Evolutionary conservation across 257 asterid genomes (phyloP).

Genomic region (Salvia hispanica): DNA sequence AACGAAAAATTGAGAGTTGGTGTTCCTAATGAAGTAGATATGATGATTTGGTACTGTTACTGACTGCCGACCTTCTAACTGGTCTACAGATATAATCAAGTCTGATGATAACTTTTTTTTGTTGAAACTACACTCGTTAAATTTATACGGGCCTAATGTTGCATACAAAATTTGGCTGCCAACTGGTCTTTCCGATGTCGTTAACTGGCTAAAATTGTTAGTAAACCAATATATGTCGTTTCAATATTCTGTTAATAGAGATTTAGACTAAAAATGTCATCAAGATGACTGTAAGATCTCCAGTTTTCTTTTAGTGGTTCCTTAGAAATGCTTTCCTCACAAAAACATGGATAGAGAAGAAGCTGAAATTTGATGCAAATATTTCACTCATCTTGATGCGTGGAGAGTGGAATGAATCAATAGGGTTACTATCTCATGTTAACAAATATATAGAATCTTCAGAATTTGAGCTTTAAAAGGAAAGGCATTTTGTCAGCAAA

Average conservation of each 20-base stretch:
- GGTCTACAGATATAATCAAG: no score
- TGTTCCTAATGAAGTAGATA: not conserved
- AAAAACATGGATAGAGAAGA: constrained; percentile 12
- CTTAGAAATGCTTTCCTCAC: constrained; percentile 26
- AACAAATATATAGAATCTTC: constrained; percentile 28
- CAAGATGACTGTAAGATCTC: no score
- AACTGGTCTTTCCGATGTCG: no score
- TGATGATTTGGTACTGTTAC: not conserved
- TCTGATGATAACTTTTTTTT: not conserved
- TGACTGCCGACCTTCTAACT: constrained; percentile 11
- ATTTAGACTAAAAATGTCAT: no score
- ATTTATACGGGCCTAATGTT: no score
- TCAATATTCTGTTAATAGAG: no score
- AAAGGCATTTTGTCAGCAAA: constrained; percentile 81
- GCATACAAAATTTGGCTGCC: no score
- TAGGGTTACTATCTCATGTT: constrained; percentile 13
- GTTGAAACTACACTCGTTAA: no score
- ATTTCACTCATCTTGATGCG: not conserved
- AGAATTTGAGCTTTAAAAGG: constrained; percentile 69
- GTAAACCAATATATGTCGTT: no score
- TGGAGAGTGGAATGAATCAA: constrained; percentile 20
- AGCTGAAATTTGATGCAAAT: constrained; percentile 2
- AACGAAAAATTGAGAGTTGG: not conserved
- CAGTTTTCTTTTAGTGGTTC: constrained; percentile 30
- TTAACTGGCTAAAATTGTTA: no score